Conservation (phyloP, 495 filamentous ascomycete species). For the Hypomontagnella monticulosa region DNA sequence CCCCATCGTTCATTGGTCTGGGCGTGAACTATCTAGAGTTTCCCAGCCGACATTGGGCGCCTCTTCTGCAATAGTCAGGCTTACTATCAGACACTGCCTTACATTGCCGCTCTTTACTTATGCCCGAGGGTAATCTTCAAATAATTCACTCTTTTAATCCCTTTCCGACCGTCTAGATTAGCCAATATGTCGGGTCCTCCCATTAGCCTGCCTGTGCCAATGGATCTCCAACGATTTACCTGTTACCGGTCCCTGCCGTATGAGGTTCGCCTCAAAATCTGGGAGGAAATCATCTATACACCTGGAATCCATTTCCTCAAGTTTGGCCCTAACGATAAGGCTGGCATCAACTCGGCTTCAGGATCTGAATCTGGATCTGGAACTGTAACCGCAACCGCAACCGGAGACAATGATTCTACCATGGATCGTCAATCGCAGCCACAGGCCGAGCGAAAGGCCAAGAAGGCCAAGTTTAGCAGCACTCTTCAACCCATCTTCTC, state of each 20-base stretch:
- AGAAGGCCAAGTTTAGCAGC: conserved; percentile 26
- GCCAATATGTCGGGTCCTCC: conserved; percentile 20
- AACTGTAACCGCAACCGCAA: not conserved
- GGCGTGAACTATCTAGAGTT: conserved; percentile 16
- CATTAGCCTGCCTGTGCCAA: conserved; percentile 25
- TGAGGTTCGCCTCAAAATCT: conserved; percentile 44
- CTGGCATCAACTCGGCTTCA: not conserved
- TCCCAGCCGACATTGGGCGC: not conserved
- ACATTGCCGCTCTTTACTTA: not conserved
- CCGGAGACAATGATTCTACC: conserved; percentile 2
- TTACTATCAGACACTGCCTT: conserved; percentile 7
- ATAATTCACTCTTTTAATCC: not conserved
- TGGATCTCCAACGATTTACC: conserved; percentile 30
- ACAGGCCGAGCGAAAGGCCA: conserved; percentile 3
- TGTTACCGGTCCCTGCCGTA: conserved; percentile 38
- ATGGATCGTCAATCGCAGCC: not conserved
- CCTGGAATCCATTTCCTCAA: conserved; percentile 49
- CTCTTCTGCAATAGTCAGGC: conserved; percentile 9
- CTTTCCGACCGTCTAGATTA: conserved; percentile 1
- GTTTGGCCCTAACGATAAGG: conserved; percentile 25
- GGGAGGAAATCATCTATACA: conserved; percentile 37
- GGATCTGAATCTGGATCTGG: not conserved
- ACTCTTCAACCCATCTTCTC: conserved; percentile 35
- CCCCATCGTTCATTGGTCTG: conserved; percentile 16
- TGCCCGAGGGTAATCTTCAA: not conserved